phyloP scores from a whole-genome alignment of 768 basidiomycete species.

The Piloderma croceum region DNA sequence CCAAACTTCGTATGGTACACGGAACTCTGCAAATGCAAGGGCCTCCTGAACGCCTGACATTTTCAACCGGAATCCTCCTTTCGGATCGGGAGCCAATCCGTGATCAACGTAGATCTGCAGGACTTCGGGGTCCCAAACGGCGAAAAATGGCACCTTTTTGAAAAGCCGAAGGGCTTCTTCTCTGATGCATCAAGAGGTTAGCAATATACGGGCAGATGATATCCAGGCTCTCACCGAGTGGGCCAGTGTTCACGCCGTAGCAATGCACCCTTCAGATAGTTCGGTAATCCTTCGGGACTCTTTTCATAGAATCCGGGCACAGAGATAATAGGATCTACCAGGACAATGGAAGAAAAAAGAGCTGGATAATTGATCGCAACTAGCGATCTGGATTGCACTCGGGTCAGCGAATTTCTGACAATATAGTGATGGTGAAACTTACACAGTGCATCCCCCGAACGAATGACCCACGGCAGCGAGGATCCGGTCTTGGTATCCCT shows the following conservation, averaged over 20 bases:
- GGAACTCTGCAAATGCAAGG: slow-evolving; percentile 37
- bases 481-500: slow-evolving; percentile 49
- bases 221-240: slow-evolving; percentile 39
- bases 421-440: slow-evolving; percentile 24
- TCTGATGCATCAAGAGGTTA: slow-evolving; percentile 30
- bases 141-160: slow-evolving; percentile 57
- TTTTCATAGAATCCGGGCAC: slow-evolving; percentile 23
- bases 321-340: slow-evolving; percentile 74
- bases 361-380: slow-evolving; percentile 59
- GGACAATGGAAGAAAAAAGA: slow-evolving; percentile 65
- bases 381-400: slow-evolving; percentile 39
- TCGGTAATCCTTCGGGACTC: slow-evolving; percentile 4
- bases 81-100: slow-evolving; percentile 35
- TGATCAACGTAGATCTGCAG: slow-evolving; percentile 57
- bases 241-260: slow-evolving; percentile 58
- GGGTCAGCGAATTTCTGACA: neutral
- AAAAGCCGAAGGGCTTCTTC: slow-evolving; percentile 54
- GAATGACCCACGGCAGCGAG: slow-evolving; percentile 78
- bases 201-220: neutral
- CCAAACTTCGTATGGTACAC: slow-evolving; percentile 20
- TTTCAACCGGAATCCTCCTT: slow-evolving; percentile 51
- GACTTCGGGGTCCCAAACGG: slow-evolving; percentile 60
- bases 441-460: slow-evolving; percentile 76
- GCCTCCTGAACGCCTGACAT: slow-evolving; percentile 64
- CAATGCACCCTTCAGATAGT: slow-evolving; percentile 40